These are phyloP conservation scores for Tetragonia tetragonoides DNA, from an alignment of 148 eudicot genomes.

Conservation along the genomic window DNA sequence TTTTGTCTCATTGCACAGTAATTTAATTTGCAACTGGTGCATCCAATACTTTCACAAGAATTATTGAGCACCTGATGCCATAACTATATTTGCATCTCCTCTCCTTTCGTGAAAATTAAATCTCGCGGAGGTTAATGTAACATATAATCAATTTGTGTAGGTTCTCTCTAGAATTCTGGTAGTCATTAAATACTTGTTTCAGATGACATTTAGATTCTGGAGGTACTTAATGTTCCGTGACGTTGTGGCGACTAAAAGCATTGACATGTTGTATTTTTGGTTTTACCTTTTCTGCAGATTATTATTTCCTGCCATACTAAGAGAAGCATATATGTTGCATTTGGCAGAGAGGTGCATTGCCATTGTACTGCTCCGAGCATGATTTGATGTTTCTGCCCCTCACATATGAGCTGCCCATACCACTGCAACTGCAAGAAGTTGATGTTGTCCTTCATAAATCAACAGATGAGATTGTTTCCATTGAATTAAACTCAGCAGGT, in stretches of 20 bases:
- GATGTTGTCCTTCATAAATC: constrained; percentile 86
- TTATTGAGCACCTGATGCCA: not conserved
- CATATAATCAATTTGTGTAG: not conserved
- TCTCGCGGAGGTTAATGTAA: not conserved
- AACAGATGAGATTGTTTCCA: constrained; percentile 78
- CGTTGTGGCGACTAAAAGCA: not conserved
- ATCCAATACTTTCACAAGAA: not conserved
- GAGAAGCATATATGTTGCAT: constrained; percentile 31
- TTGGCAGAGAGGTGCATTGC: constrained; percentile 97
- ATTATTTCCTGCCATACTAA: constrained; percentile 18
- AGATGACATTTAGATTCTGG: not conserved
- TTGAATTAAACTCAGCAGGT: constrained; percentile 55
- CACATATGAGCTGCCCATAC: constrained; percentile 62
- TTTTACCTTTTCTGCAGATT: constrained; percentile 15
- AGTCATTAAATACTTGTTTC: not conserved
- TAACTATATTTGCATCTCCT: not conserved
- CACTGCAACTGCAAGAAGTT: constrained; percentile 63
- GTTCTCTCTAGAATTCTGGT: not conserved
- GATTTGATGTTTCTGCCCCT: constrained; percentile 84
- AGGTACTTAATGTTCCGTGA: not conserved
- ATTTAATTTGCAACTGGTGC: too few species aligned
- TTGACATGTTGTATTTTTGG: constrained; percentile 14
- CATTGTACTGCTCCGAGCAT: constrained; percentile 51
- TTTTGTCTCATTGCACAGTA: too few species aligned
- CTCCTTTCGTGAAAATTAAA: not conserved